phyloP scores from a whole-genome alignment of 768 basidiomycete genomes.

The Leccinum arenicola region DNA sequence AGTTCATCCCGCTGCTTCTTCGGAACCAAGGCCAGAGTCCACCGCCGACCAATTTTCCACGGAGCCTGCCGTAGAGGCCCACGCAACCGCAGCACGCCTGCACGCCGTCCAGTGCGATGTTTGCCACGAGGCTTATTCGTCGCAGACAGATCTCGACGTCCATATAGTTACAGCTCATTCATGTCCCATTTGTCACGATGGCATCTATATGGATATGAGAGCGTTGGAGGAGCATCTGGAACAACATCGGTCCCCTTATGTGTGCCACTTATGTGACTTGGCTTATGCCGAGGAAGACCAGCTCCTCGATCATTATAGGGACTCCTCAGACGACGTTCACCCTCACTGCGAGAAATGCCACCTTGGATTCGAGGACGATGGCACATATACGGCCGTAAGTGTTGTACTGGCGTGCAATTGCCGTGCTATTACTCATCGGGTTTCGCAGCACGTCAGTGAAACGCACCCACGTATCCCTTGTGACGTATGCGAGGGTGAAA shows the following conservation, averaged over 20 bases:
- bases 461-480: conserved; percentile 38
- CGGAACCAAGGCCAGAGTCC: conserved; percentile 11
- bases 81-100: not conserved
- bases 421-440: conserved; percentile 1
- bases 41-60: conserved; percentile 10
- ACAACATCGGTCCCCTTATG: conserved; percentile 27
- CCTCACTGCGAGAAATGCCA: conserved; percentile 35
- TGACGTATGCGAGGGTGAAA: conserved; percentile 23
- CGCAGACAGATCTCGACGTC: conserved; percentile 28
- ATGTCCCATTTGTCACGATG: conserved; percentile 33
- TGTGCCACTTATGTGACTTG: conserved; percentile 22
- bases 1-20: conserved; percentile 14
- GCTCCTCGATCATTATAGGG: conserved; percentile 39
- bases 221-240: conserved; percentile 30
- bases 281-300: conserved; percentile 33
- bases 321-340: conserved; percentile 34
- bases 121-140: conserved; percentile 22
- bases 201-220: conserved; percentile 25
- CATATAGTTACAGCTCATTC: conserved; percentile 31
- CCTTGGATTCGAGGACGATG: conserved; percentile 34
- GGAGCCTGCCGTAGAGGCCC: conserved; percentile 7
- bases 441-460: conserved; percentile 37
- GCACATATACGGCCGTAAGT: conserved; percentile 30
- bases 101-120: conserved; percentile 19
- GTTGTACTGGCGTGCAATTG: not conserved